These are phyloP conservation scores for Suillus subaureus DNA, from an alignment of 768 basidiomycete genomes.

Conservation along the genomic window DNA sequence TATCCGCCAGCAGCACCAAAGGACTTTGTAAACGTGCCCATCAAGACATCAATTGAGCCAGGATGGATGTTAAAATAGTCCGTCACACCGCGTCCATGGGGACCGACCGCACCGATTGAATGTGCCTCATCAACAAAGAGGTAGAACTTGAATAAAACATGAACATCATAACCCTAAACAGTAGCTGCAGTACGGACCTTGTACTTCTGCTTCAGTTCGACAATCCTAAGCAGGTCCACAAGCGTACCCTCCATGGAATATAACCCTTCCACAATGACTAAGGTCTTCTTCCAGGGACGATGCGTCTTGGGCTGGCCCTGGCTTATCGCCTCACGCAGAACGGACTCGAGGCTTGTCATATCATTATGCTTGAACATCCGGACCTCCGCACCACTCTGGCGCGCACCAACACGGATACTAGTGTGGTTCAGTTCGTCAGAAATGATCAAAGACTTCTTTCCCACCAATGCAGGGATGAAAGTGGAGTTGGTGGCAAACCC, in stretches of 20 bases:
- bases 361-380: constrained; percentile 98
- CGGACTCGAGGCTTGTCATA: constrained; percentile 75
- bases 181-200: constrained; percentile 62
- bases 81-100: constrained; percentile 90
- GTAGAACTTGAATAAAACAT: constrained; percentile 69
- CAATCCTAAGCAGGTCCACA: constrained; percentile 76
- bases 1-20: constrained; percentile 96
- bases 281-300: constrained; percentile 97
- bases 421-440: constrained; percentile 98
- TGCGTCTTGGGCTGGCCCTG: constrained; percentile 98
- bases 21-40: constrained; percentile 98
- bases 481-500: constrained; percentile 97
- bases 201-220: constrained; percentile 91
- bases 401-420: constrained; percentile 90
- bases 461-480: constrained; percentile 86
- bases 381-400: constrained; percentile 86
- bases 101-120: constrained; percentile 94
- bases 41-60: constrained; percentile 82
- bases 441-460: constrained; percentile 91
- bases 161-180: neutral
- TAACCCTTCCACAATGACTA: constrained; percentile 91
- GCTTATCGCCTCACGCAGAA: constrained; percentile 89
- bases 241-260: constrained; percentile 99
- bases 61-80: constrained; percentile 93
- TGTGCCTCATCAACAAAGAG: constrained; percentile 97